Conservation (phyloP, 208 protist species). For the Trichomonas vaginalis region DNA sequence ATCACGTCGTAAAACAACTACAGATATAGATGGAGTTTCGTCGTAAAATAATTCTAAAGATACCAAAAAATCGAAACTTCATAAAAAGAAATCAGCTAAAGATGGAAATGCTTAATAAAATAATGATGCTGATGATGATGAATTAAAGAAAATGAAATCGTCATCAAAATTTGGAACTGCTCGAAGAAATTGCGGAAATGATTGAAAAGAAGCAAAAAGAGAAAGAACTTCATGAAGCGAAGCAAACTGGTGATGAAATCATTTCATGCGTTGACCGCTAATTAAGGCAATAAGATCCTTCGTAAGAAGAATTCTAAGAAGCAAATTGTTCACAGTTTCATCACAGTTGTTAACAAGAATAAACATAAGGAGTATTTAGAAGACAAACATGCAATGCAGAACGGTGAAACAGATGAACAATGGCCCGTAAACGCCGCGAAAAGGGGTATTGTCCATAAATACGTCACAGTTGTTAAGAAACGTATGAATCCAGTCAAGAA, state of each 20-base stretch:
- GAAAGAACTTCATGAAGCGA: neutral
- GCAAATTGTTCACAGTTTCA: neutral
- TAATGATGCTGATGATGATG: neutral
- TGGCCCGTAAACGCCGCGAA: neutral
- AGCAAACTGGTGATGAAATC: neutral
- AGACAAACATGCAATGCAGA: neutral
- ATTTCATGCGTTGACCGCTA: neutral
- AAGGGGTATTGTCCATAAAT: neutral
- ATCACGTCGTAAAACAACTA: neutral
- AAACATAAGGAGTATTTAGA: neutral
- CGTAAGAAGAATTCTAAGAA: neutral
- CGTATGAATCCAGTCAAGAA: neutral
- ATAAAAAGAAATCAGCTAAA: neutral
- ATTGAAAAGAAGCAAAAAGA: neutral
- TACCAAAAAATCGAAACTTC: neutral
- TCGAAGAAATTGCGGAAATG: neutral
- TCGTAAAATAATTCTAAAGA: neutral
- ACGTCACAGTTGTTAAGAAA: neutral
- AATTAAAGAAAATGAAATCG: neutral
- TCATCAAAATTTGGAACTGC: neutral
- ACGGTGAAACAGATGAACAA: neutral
- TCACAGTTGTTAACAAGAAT: neutral
- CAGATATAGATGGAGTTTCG: neutral
- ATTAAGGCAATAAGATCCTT: neutral
- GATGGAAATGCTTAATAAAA: neutral